Base-by-base conservation (phyloP, 23 red algal genomes). In the Chondrus crispus region DNA sequence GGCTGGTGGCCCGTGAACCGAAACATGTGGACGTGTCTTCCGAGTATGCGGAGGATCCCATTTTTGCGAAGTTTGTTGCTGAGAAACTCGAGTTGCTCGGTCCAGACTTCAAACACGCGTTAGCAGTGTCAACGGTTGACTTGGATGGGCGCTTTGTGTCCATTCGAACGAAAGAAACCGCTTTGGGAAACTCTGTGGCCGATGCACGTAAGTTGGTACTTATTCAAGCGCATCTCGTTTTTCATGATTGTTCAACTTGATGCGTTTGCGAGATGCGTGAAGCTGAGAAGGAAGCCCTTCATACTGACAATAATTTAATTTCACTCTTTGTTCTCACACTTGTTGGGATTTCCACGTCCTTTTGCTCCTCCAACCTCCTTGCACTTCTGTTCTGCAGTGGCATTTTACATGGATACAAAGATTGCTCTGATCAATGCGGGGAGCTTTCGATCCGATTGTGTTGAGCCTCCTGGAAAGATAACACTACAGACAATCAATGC, bases 381-480 rank as follows among this genome's bases (percentile, higher is more conserved):
- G 62, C 62, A n/a, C n/a, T n/a, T n/a, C n/a, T n/a, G n/a, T 9
- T 12, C 35, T 7, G n/a, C 45, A 78, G 73, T 86, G 64, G 80
- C 90, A 36, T 2, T 60, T 47, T 55, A 43, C 2, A 79, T 85
- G 80, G 75, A 47, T 42, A 53, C 92, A 2, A 68, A 88, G 33
- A 75, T 95, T 14, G 84, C 57, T 6, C n/a, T 95, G 37, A 36
- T 95, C 30, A 95, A 95, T 46, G 80, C 82, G 42, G 92, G 92
- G 8, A 95, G 83, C 55, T 88, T 88, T 32, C 92, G 92, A 30
- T 78, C 92, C 9, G 92, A 95, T 40, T 35, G 73, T 11, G 35
- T 95, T 24, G 53, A 88, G 28, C 82, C 83, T 26, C 60, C 53
- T 7, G 92, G 92, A 2, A 46, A 58, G 30, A 60, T 95, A 43